Evolutionary conservation across 2,329 filamentous ascomycete species (phyloP).

Genomic region (Sporothrix euskadiensis): DNA sequence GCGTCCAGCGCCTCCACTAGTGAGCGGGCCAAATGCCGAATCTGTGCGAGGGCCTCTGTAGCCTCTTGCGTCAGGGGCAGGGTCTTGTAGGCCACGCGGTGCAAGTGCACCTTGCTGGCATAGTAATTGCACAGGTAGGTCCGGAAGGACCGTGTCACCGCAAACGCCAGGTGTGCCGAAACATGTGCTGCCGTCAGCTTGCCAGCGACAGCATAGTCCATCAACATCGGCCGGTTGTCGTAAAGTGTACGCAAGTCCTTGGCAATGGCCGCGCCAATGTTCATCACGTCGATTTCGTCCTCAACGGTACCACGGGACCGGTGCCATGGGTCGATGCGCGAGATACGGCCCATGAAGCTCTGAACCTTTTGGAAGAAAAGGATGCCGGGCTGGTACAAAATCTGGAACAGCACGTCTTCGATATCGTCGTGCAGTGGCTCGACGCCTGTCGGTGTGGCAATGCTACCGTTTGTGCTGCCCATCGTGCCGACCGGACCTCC

Average conservation of each 20-base stretch:
- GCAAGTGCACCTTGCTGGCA: conserved; percentile 57
- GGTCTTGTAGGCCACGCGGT: conserved; percentile 57
- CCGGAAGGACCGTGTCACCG: conserved; percentile 55
- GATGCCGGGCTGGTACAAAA: conserved; percentile 56
- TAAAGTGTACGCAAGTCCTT: conserved; percentile 54
- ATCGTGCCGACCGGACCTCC: not conserved
- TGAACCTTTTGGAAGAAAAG: conserved; percentile 60
- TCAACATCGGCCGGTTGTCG: conserved; percentile 53
- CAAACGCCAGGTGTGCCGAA: conserved; percentile 50
- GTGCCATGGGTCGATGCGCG: conserved; percentile 59
- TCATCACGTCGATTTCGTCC: conserved; percentile 61
- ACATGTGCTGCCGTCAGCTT: conserved; percentile 51
- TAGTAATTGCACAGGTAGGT: conserved; percentile 59
- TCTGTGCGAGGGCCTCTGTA: conserved; percentile 50
- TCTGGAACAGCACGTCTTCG: conserved; percentile 56
- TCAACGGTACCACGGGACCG: conserved; percentile 56
- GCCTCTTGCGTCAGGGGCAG: conserved; percentile 55
- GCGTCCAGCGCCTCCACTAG: conserved; percentile 46
- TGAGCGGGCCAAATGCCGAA: conserved; percentile 49
- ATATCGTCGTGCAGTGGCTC: conserved; percentile 41
- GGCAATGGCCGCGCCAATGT: conserved; percentile 52
- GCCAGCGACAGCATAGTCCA: conserved; percentile 58
- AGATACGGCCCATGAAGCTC: conserved; percentile 58
- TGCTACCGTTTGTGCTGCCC: conserved; percentile 12
- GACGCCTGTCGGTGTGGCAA: conserved; percentile 27